A percentile compares a stretch with the other conserved stretches of the same genome.
Evolutionary conservation across 129 eudicot genomes (phyloP).

Genomic region (Scalesia atractyloides): DNA sequence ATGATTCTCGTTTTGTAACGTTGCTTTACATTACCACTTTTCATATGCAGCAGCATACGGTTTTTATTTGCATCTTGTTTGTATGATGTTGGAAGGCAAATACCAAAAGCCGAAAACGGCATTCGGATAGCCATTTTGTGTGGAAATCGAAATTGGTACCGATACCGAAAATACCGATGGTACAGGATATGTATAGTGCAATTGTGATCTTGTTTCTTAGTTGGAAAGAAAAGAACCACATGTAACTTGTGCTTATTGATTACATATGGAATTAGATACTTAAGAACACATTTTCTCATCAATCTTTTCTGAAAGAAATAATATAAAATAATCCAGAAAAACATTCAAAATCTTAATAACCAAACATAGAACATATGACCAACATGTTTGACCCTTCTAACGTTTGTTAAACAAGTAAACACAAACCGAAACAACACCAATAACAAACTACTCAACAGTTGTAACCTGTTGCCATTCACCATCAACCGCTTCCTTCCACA

Average conservation of each 20-base stretch:
- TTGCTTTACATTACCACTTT: neutral
- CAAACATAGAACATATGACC: conserved; percentile 26
- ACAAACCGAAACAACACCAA: conserved; percentile 27
- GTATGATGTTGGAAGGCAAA: conserved; percentile 3
- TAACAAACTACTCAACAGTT: conserved; percentile 28
- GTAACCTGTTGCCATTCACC: conserved; percentile 46
- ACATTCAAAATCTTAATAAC: conserved; percentile 4
- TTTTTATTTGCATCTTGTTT: conserved; percentile 6
- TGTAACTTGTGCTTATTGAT: conserved; percentile 18
- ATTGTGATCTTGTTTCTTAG: conserved; percentile 8
- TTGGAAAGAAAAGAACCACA: conserved; percentile 29
- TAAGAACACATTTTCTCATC: neutral
- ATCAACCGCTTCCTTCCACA: conserved; percentile 44
- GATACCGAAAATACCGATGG: no score
- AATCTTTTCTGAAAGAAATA: neutral
- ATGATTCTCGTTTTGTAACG: conserved; percentile 13
- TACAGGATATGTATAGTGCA: conserved; percentile 2
- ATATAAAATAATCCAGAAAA: conserved; percentile 2
- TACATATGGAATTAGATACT: conserved; percentile 1
- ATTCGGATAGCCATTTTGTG: conserved; percentile 38
- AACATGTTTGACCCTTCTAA: conserved; percentile 21
- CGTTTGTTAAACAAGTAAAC: conserved; percentile 16
- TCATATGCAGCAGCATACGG: conserved; percentile 11
- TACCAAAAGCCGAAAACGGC: conserved; percentile 19
- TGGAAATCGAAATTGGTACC: neutral